Percentiles rank a stretch among this genome's conserved stretches.
phyloP scores from a whole-genome alignment of 2,329 filamentous ascomycete genomes.

The Sclerotinia subarctica region DNA sequence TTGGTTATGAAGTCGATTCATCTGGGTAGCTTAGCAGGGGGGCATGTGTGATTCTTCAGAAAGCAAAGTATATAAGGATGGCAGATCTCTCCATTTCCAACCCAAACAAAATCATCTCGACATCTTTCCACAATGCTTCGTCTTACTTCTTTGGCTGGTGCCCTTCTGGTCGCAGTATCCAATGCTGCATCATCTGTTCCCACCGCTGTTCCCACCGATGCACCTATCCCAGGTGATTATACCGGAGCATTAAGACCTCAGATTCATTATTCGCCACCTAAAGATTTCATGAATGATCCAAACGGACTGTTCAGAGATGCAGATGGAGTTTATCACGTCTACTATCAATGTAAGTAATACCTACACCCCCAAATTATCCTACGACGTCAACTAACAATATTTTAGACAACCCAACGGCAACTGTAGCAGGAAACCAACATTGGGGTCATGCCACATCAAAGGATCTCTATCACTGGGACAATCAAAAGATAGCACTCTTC shows the following conservation, averaged over 20 bases:
- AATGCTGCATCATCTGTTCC: slow-evolving; percentile 23
- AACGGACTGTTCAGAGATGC: slow-evolving; percentile 61
- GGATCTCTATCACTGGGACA: slow-evolving; percentile 62
- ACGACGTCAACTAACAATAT: neutral
- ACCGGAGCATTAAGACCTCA: slow-evolving; percentile 43
- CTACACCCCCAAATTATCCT: too few relatives aligned
- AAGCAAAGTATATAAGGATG: neutral
- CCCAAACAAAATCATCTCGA: neutral
- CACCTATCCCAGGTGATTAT: slow-evolving; percentile 31
- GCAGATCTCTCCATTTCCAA: neutral
- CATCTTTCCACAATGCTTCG: slow-evolving; percentile 5
- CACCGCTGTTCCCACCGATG: slow-evolving; percentile 28
- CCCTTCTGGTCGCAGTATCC: slow-evolving; percentile 24
- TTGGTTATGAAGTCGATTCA: neutral
- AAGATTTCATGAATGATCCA: slow-evolving; percentile 58
- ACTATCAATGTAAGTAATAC: slow-evolving; percentile 55
- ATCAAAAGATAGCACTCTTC: slow-evolving; percentile 60
- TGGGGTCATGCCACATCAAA: slow-evolving; percentile 64
- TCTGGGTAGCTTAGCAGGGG: too few relatives aligned
- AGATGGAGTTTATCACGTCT: slow-evolving; percentile 59
- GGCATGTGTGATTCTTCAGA: neutral
- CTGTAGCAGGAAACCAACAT: slow-evolving; percentile 56
- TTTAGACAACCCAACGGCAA: slow-evolving; percentile 48
- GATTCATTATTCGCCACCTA: slow-evolving; percentile 54
- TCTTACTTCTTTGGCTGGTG: slow-evolving; percentile 12